These are phyloP conservation scores for Epichloe elymi DNA, from an alignment of 2,329 filamentous ascomycete genomes.

Conservation along the genomic window DNA sequence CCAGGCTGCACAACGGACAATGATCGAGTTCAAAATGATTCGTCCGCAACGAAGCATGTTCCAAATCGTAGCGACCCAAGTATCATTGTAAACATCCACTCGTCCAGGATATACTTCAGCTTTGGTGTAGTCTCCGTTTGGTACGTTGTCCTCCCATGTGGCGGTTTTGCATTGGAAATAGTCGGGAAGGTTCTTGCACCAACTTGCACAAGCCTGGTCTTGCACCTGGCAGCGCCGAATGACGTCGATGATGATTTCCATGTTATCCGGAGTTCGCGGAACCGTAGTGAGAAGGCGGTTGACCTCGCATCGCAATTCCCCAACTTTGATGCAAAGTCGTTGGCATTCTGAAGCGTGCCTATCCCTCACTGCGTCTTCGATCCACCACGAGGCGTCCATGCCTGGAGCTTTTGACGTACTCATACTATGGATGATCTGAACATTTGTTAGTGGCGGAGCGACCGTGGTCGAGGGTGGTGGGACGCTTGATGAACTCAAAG, in stretches of 20 bases:
- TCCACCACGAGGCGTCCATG: slow-evolving; percentile 48
- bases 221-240: slow-evolving; percentile 38
- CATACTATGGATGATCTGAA: slow-evolving; percentile 44
- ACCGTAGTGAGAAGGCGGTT: slow-evolving; percentile 34
- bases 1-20: slow-evolving; percentile 48
- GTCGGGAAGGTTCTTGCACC: slow-evolving; percentile 37
- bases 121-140: slow-evolving; percentile 35
- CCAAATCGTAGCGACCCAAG: slow-evolving; percentile 45
- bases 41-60: slow-evolving; percentile 41
- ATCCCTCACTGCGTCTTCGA: slow-evolving; percentile 37
- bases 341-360: slow-evolving; percentile 34
- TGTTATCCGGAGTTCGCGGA: slow-evolving; percentile 33
- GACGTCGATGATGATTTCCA: slow-evolving; percentile 36
- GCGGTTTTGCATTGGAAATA: slow-evolving; percentile 39
- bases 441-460: slow-evolving; percentile 2
- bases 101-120: slow-evolving; percentile 47
- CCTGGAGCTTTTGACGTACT: slow-evolving; percentile 37
- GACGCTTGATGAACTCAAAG: background rate
- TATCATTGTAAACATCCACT: slow-evolving; percentile 45
- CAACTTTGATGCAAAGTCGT: slow-evolving; percentile 38
- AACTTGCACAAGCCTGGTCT: slow-evolving; percentile 38
- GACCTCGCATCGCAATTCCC: slow-evolving; percentile 41
- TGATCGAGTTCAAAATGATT: slow-evolving; percentile 39
- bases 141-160: slow-evolving; percentile 42
- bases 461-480: background rate